Evolutionary conservation across 768 basidiomycete genomes (phyloP).

Genomic region (Tephrocybe rancida): DNA sequence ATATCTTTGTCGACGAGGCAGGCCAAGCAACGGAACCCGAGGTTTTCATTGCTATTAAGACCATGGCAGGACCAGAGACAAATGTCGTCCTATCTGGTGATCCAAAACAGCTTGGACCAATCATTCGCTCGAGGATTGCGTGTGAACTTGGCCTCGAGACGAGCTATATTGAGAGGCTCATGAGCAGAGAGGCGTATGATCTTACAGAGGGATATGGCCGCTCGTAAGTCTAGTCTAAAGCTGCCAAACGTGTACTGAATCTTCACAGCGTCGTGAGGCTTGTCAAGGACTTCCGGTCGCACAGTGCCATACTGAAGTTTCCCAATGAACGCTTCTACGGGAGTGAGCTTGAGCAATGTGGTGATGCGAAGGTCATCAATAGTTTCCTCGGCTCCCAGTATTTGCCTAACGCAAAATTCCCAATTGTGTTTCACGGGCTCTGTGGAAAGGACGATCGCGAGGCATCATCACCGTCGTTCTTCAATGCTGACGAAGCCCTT

Average conservation of each 20-base stretch:
- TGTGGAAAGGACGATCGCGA: conserved; percentile 68
- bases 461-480: conserved; percentile 68
- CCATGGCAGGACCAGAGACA: conserved; percentile 52
- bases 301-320: conserved; percentile 58
- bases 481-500: conserved; percentile 62
- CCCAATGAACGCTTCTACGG: conserved; percentile 65
- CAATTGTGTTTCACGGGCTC: conserved; percentile 64
- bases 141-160: conserved; percentile 55
- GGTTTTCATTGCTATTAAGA: conserved; percentile 62
- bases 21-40: conserved; percentile 76
- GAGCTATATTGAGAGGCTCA: conserved; percentile 65
- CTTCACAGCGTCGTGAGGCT: conserved; percentile 59
- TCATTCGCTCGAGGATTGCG: conserved; percentile 62
- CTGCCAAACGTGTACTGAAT: background rate
- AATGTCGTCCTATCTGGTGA: conserved; percentile 70
- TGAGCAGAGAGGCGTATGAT: conserved; percentile 47
- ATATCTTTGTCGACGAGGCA: conserved; percentile 75
- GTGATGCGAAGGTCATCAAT: conserved; percentile 40
- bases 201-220: conserved; percentile 29
- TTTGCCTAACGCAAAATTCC: conserved; percentile 50
- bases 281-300: conserved; percentile 67
- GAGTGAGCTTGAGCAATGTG: conserved; percentile 52
- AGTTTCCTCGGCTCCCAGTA: conserved; percentile 39
- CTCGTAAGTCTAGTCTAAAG: conserved; percentile 21
- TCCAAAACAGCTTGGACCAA: conserved; percentile 72